Evolutionary conservation across 1,284 basidiomycete genomes (phyloP).

Genomic region (Ceratobasidium papillatum): DNA sequence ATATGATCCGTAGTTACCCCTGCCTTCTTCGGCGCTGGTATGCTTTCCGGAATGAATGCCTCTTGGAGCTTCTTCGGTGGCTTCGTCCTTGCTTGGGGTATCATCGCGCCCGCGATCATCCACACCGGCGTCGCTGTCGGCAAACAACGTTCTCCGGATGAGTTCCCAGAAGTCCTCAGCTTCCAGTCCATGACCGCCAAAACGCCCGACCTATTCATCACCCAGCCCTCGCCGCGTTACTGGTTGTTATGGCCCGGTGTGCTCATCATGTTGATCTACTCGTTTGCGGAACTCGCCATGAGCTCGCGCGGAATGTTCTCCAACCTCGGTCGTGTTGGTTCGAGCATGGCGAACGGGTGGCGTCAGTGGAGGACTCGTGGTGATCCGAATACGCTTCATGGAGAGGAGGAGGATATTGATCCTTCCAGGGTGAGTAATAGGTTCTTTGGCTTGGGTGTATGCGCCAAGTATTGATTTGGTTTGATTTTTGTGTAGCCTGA

Average conservation of each 20-base stretch:
- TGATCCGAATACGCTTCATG: conserved; percentile 42
- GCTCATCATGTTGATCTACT: conserved; percentile 53
- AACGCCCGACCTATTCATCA: conserved; percentile 53
- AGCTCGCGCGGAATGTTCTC: conserved; percentile 45
- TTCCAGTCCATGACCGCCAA: conserved; percentile 59
- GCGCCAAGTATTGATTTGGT: background rate
- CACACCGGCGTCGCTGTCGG: conserved; percentile 46
- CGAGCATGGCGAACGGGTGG: conserved; percentile 50
- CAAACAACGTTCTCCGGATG: conserved; percentile 52
- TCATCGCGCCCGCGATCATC: conserved; percentile 49
- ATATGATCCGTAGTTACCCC: conserved; percentile 59
- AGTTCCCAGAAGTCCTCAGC: conserved; percentile 57
- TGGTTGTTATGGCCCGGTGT: conserved; percentile 78
- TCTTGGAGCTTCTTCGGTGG: conserved; percentile 71
- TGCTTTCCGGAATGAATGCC: conserved; percentile 71
- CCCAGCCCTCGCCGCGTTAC: conserved; percentile 67
- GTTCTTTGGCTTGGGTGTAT: background rate
- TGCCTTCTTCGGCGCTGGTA: conserved; percentile 73
- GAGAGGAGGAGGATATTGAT: conserved; percentile 57
- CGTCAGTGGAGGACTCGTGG: conserved; percentile 34
- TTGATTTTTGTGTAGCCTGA: conserved; percentile 46
- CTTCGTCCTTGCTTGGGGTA: conserved; percentile 68
- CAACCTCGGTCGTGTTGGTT: conserved; percentile 54
- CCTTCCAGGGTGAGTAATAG: conserved; percentile 53
- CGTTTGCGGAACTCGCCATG: conserved; percentile 47